Conservation (phyloP, 2,329 filamentous ascomycete species). For the Colletotrichum abscissum region DNA sequence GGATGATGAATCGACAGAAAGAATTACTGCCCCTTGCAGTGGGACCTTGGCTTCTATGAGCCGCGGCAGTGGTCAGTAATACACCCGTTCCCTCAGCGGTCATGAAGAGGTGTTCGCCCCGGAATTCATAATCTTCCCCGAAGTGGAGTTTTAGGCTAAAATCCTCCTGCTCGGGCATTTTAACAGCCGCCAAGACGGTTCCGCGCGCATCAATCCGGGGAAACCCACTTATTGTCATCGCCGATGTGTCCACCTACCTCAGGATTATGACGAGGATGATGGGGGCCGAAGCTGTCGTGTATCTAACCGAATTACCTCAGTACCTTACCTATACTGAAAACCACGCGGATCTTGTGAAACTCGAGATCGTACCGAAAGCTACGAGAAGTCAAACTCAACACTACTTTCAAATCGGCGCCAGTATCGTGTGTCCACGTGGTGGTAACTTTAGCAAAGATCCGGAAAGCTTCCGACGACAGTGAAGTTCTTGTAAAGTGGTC, state of each 20-base stretch:
- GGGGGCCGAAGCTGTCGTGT: background rate
- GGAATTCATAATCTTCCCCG: background rate
- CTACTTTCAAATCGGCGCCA: background rate
- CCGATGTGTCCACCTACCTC: background rate
- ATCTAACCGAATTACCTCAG: too few species aligned
- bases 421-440: background rate
- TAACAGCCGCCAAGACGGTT: background rate
- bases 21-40: background rate
- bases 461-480: background rate
- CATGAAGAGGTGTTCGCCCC: background rate
- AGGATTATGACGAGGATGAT: too few species aligned
- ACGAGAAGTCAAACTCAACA: background rate
- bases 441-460: background rate
- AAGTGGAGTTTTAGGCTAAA: background rate
- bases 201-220: background rate
- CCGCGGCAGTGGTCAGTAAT: background rate
- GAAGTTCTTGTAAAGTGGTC: background rate
- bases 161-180: background rate
- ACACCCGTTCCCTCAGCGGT: background rate
- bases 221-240: background rate
- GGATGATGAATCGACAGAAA: too few species aligned
- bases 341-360: background rate
- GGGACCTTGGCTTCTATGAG: background rate
- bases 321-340: too few species aligned
- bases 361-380: background rate